Base-by-base conservation (phyloP, 768 basidiomycete species). In the Kondoa subrosea region DNA sequence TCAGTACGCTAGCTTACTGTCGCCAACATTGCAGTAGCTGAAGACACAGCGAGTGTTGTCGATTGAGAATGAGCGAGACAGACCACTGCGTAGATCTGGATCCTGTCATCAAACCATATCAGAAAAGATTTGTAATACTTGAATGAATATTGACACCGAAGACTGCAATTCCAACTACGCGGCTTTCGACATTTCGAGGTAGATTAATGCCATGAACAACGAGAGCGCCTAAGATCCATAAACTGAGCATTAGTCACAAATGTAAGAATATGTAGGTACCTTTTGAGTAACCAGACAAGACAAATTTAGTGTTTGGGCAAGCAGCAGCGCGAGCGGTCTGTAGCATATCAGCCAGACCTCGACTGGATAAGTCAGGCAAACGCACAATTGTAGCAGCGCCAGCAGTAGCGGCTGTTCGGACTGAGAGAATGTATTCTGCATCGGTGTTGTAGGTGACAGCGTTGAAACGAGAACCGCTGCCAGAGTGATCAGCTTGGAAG, bases 401-500 rank as follows among this genome's bases (percentile, higher is more conserved):
- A 29, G 31, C 50, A 4, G 65, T 27, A 17, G 67, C 67, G 21
- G 62, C 67, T 27, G 61, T 27, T 27, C 30, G 2, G 32, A 68
- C 67, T 14, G 67, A 66, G 26, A 34, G n/a, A 26, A 68, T 27
- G 67, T 66, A 68, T 40, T 68, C 67, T 27, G 67, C 67, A 2
- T 26, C 27, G 56, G 67, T 68, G 31, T 40, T 32, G 34, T 68
- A 68, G 60, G 62, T 65, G 56, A 68, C 56, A 50, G 67, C 67
- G 3, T 63, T 33, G 12, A 65, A 61, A 1, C n/a, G 25, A 56
- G 67, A 62, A 2, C 67, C 67, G 31, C 62, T 31, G 8, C 63
- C 16, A 27, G 26, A 40, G 15, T 2, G 15, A 63, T 61, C 4
- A 68, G 67, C 25, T 1, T 40, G 40, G 21, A 50, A 21, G 40